Percentiles rank a stretch among this genome's conserved stretches.
Evolutionary conservation across 2,329 filamentous ascomycete species (phyloP).

Genomic region (Trichophaea hybrida): DNA sequence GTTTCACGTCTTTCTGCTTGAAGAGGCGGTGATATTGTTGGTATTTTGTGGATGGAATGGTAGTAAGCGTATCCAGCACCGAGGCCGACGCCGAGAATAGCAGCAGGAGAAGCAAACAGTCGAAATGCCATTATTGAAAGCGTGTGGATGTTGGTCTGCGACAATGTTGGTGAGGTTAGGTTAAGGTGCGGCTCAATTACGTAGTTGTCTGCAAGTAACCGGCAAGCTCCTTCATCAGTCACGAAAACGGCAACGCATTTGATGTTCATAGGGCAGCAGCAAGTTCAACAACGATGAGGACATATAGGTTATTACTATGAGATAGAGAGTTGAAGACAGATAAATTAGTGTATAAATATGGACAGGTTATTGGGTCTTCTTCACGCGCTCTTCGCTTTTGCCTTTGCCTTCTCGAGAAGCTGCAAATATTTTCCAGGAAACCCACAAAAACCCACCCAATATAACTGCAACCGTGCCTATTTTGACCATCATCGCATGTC

Average conservation of each 20-base stretch:
- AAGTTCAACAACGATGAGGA: not conserved
- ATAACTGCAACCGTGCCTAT: conserved; percentile 22
- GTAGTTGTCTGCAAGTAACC: not conserved
- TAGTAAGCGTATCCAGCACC: conserved; percentile 6
- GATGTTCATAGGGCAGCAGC: not conserved
- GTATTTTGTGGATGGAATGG: not conserved
- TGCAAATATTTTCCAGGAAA: not conserved
- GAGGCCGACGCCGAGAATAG: conserved; percentile 5
- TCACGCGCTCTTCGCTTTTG: not conserved
- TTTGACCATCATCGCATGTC: conserved; percentile 18
- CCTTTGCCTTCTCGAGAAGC: not conserved
- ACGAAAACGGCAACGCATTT: not conserved
- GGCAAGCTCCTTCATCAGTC: not conserved
- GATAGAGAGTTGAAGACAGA: not conserved
- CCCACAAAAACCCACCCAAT: conserved; percentile 22
- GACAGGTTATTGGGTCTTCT: not conserved
- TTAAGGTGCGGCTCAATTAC: not conserved
- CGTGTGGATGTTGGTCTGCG: not conserved
- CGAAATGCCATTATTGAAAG: conserved; percentile 11
- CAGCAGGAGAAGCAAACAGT: conserved; percentile 11
- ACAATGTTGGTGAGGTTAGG: not conserved
- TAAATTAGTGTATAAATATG: not conserved
- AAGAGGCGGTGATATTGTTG: conserved; percentile 4
- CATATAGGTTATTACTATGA: not conserved
- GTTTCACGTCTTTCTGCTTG: conserved; percentile 8